Base-by-base conservation (phyloP, 345 rosid species). In the Angophora floribunda region DNA sequence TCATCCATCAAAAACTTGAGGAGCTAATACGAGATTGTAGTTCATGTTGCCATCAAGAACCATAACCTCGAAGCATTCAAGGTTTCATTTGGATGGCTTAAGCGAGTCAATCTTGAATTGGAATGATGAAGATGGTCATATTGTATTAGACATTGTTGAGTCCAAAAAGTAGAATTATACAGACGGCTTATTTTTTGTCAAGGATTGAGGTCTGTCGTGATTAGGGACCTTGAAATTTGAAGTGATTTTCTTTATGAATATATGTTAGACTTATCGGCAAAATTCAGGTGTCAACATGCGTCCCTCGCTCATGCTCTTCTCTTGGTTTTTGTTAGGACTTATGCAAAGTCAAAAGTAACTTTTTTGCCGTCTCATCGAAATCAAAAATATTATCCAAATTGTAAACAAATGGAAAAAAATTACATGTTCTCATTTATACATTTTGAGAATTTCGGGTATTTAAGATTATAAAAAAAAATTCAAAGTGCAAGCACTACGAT, bases 21-120 rank as follows among this genome's bases (percentile, higher is more conserved):
- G 5, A 63, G 1, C 2, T 17, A 13, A 63, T 63, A 3, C 4
- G 36, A 63, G 0, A n/a, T 17, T n/a, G 36, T 9, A 1, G 17
- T 63, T n/a, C 36, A 63, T 4, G 0, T 63, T n/a, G 75, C 78
- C 3, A 0, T 65, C 17, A 30, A 65, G 10, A 65, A 15, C 41
- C 41, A 15, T 19, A 65, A 65, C 8, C 11, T 65, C 6, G 1
- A 7, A 65, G 78, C 78, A 30, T 65, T 65, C 19, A 3, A 7
- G 78, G 78, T 65, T 65, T 65, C 30, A 21, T 15, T 65, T 14
- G 21, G 44, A 65, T 65, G 44, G 44, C 44, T 65, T 14, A 4
- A 51, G 13, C 13, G 15, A 51, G 2, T 36, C 41, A 36, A 36
- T 36, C 41, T 36, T 36, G 41, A 36, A 36, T 36, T 36, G 41